These are phyloP conservation scores for Alternaria sp. DNA, from an alignment of 2,329 filamentous ascomycete species.

Conservation along the genomic window DNA sequence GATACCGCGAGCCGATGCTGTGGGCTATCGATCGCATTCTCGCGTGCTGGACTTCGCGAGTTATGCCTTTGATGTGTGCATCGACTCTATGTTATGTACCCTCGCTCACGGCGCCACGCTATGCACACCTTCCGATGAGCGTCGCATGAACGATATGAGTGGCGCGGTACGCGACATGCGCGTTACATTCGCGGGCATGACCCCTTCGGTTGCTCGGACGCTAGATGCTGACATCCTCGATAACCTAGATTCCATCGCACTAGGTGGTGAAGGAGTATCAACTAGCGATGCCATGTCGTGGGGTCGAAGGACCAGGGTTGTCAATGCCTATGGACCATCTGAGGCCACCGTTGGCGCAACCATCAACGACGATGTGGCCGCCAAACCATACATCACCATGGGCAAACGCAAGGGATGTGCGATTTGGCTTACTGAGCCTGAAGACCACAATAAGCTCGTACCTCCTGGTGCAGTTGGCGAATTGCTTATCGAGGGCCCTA, in stretches of 20 bases:
- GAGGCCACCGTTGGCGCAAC: conserved; percentile 50
- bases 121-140: conserved; percentile 55
- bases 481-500: conserved; percentile 67
- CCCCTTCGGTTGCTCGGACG: conserved; percentile 50
- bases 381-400: conserved; percentile 49
- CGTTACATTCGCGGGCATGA: conserved; percentile 49
- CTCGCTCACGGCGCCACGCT: conserved; percentile 47
- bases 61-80: conserved; percentile 51
- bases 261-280: conserved; percentile 52
- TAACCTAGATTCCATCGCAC: conserved; percentile 55
- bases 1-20: conserved; percentile 42
- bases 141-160: conserved; percentile 59
- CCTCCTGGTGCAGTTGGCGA: conserved; percentile 58
- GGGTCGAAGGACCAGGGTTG: conserved; percentile 46
- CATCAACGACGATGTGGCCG: conserved; percentile 42
- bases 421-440: conserved; percentile 55
- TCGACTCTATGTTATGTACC: conserved; percentile 50
- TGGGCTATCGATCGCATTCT: conserved; percentile 48
- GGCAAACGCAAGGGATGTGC: conserved; percentile 47
- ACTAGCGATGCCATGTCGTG: conserved; percentile 56
- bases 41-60: conserved; percentile 50
- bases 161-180: conserved; percentile 51
- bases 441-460: conserved; percentile 49
- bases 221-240: conserved; percentile 50
- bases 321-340: conserved; percentile 50